Evolutionary conservation across 1,284 basidiomycete genomes (phyloP).

Genomic region (Ustilago shanxiensis): DNA sequence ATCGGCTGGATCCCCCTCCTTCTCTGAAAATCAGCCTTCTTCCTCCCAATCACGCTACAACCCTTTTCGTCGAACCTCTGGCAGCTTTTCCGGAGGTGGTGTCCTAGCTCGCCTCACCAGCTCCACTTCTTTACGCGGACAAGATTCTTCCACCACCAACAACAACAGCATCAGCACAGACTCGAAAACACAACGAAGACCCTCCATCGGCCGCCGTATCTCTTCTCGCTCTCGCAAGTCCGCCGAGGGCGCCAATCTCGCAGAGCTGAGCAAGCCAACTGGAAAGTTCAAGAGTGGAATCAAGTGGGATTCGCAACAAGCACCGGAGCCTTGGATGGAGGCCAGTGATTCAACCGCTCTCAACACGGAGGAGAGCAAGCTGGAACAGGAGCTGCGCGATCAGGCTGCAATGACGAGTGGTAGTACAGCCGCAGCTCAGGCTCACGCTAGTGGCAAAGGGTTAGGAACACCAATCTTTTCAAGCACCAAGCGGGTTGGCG

Average conservation of each 20-base stretch:
- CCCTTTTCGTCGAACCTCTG: conserved; percentile 31
- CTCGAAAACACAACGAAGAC: conserved; percentile 14
- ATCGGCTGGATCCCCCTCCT: conserved; percentile 8
- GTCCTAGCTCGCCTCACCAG: conserved; percentile 30
- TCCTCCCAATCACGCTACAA: conserved; percentile 25
- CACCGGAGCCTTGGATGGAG: conserved; percentile 56
- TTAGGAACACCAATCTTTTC: conserved; percentile 46
- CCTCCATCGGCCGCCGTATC: conserved; percentile 32
- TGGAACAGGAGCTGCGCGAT: conserved; percentile 2
- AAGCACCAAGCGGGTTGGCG: neutral
- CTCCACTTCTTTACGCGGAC: conserved; percentile 19
- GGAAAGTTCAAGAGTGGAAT: conserved; percentile 60
- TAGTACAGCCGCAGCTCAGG: conserved; percentile 57
- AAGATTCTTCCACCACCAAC: neutral
- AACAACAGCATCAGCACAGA: neutral
- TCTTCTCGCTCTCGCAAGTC: conserved; percentile 39
- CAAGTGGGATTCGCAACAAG: conserved; percentile 45
- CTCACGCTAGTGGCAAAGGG: conserved; percentile 29
- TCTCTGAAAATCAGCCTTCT: conserved; percentile 3
- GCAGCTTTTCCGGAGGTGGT: conserved; percentile 17
- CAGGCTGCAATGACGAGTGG: conserved; percentile 37
- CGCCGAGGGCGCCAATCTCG: conserved; percentile 35
- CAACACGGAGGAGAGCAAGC: conserved; percentile 19
- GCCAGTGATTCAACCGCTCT: conserved; percentile 20
- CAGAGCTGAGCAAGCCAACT: conserved; percentile 47